Conservation (phyloP, 2,329 filamentous ascomycete genomes). For the Aspergillus glaucus region DNA sequence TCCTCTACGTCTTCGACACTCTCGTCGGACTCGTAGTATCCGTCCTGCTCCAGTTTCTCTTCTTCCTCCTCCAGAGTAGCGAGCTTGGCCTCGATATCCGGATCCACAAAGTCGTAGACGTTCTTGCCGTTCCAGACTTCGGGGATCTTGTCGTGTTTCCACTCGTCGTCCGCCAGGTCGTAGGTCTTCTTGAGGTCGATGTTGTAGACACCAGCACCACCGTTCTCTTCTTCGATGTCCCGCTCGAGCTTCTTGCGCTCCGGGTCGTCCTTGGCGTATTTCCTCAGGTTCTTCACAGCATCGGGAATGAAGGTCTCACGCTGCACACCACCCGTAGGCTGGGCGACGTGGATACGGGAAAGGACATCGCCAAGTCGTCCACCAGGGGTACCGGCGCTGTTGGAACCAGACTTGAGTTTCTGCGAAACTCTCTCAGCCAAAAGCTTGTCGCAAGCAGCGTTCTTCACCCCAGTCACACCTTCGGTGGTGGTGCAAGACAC, state of each 20-base stretch:
- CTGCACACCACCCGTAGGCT: slow-evolving; percentile 72
- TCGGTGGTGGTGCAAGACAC: slow-evolving; percentile 93
- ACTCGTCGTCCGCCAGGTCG: slow-evolving; percentile 76
- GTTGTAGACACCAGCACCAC: slow-evolving; percentile 92
- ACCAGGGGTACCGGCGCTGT: slow-evolving; percentile 67
- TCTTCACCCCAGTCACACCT: slow-evolving; percentile 90
- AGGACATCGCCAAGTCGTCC: slow-evolving; percentile 84
- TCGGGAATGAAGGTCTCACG: slow-evolving; percentile 86
- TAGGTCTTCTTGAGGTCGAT: slow-evolving; percentile 88
- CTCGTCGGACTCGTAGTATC: slow-evolving; percentile 83
- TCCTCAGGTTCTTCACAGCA: slow-evolving; percentile 69
- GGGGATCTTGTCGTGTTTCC: slow-evolving; percentile 94
- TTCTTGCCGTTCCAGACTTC: slow-evolving; percentile 95
- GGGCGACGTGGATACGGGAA: slow-evolving; percentile 92
- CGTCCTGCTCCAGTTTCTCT: slow-evolving; percentile 82
- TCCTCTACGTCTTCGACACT: slow-evolving; percentile 84
- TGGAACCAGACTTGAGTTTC: slow-evolving; percentile 86
- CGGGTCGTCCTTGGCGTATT: slow-evolving; percentile 88
- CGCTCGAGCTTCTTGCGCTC: slow-evolving; percentile 70
- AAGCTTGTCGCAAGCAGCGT: slow-evolving; percentile 85
- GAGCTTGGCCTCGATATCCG: slow-evolving; percentile 91
- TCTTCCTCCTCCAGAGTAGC: slow-evolving; percentile 91
- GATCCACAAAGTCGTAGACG: slow-evolving; percentile 94
- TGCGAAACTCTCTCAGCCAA: slow-evolving; percentile 89
- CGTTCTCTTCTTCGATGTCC: slow-evolving; percentile 85